A percentile compares a stretch with the other conserved stretches of the same genome.
Evolutionary conservation across 2,329 filamentous ascomycete genomes (phyloP).

Genomic region (Aspergillus neotritici): DNA sequence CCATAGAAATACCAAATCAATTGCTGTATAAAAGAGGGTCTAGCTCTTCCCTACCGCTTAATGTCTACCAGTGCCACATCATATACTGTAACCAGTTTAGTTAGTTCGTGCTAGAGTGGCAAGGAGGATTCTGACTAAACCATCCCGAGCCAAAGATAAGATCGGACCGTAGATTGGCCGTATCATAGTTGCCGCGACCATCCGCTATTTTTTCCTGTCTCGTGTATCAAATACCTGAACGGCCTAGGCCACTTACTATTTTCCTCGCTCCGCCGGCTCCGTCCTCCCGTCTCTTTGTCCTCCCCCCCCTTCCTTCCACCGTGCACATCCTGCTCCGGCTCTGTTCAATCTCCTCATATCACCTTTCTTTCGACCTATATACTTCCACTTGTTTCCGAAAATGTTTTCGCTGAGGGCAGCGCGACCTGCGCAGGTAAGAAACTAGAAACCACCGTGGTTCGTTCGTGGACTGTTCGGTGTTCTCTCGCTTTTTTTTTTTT

Average conservation of each 20-base stretch:
- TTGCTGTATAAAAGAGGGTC: too few relatives aligned
- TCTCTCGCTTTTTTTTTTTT: constrained; percentile 3
- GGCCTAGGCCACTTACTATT: neutral
- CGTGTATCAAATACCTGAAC: too few relatives aligned
- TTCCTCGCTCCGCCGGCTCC: neutral
- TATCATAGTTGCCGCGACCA: constrained; percentile 28
- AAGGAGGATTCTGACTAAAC: too few relatives aligned
- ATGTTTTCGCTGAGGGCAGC: constrained; percentile 40
- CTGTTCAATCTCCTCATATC: constrained; percentile 6
- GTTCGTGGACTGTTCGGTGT: neutral
- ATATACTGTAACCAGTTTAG: too few relatives aligned
- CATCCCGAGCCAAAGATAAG: constrained; percentile 13
- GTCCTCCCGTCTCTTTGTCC: constrained; percentile 2
- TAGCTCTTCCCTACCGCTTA: too few relatives aligned
- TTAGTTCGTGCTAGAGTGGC: too few relatives aligned
- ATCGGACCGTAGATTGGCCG: constrained; percentile 14
- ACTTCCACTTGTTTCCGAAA: constrained; percentile 18
- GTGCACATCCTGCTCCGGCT: neutral
- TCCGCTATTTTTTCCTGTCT: constrained; percentile 31
- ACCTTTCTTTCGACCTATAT: constrained; percentile 11
- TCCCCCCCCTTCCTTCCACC: too few relatives aligned
- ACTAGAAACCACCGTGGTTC: constrained; percentile 4
- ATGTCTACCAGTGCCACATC: too few relatives aligned
- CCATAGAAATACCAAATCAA: too few relatives aligned
- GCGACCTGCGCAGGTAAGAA: constrained; percentile 37